A percentile compares a stretch with the other conserved stretches of the same genome.
These are phyloP conservation scores for Geotrichum aggregatum DNA, from an alignment of 1,139 yeast species.

Conservation along the genomic window DNA sequence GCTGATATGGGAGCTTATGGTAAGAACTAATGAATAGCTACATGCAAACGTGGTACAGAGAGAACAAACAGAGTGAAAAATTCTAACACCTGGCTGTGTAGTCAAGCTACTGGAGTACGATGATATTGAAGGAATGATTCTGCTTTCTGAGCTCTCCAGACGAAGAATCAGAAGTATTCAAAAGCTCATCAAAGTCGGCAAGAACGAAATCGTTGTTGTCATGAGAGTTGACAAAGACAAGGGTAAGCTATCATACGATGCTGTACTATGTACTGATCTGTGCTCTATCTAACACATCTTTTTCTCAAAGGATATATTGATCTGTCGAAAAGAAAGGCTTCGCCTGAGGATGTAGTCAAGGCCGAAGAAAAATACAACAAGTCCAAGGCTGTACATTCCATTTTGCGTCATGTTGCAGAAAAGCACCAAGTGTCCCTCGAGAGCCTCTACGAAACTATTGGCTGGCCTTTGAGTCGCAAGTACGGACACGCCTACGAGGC, in stretches of 20 bases:
- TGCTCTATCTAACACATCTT: not conserved
- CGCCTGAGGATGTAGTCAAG: constrained; percentile 93
- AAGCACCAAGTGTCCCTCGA: constrained; percentile 82
- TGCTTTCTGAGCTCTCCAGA: constrained; percentile 91
- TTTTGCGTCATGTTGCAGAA: constrained; percentile 96
- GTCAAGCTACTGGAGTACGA: constrained; percentile 94
- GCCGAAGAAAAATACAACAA: constrained; percentile 97
- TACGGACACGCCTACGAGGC: constrained; percentile 98
- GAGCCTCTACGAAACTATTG: constrained; percentile 77
- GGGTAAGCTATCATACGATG: constrained; percentile 44
- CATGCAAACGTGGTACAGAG: too few species aligned
- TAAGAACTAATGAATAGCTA: constrained; percentile 9
- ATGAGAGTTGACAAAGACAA: constrained; percentile 97
- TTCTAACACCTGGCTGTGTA: constrained; percentile 10
- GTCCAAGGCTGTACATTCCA: constrained; percentile 95
- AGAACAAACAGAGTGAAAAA: not conserved
- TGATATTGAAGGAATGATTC: constrained; percentile 97
- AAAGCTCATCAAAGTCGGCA: constrained; percentile 94
- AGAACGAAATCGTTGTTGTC: constrained; percentile 98
- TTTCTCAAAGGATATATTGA: constrained; percentile 63
- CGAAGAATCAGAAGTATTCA: constrained; percentile 98
- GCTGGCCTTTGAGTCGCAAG: constrained; percentile 96
- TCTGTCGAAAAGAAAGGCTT: constrained; percentile 93
- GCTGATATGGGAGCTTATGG: constrained; percentile 38
- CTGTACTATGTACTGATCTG: not conserved